Base-by-base conservation (phyloP, 169 alveolate genomes). In the Perkinsus olseni region DNA sequence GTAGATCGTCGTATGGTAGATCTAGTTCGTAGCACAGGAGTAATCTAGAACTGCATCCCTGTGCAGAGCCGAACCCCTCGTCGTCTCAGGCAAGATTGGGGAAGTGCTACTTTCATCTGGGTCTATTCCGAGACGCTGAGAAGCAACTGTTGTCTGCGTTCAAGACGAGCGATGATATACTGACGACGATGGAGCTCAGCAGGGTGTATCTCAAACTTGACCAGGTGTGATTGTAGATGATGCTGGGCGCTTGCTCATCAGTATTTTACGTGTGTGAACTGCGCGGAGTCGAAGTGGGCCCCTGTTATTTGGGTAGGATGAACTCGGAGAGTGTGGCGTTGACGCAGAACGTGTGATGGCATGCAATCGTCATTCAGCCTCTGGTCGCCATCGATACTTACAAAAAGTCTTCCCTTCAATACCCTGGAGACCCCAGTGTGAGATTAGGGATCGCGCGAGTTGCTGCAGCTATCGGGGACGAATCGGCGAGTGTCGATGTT, bases 51-150 rank as follows among this genome's bases (percentile, higher is more conserved):
- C n/a, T n/a, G n/a, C n/a, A n/a, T n/a, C n/a, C n/a, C n/a, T n/a
- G n/a, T n/a, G 82, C 37, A 62, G 82, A 0, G 28, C 82, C 10
- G 34, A 62, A 28, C 28, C 31, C 82, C 37, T 13, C 13, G 82
- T 62, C 82, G 37, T 62, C 17, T 62, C 82, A 62, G 82, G 97
- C 96, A 48, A 94, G 98, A 92, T 95, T 97, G 36, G 98, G 98
- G n/a, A 97, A 97, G 93, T 96, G 97, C 91, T 96, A 97, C 94
- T 96, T 96, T 74, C 95, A 97, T 94, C 94, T 97, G 82, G 98
- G 98, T 21, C 91, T 97, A 92, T 94, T 96, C 34, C 95, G 96
- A 74, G 98, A 97, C 37, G 97, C 98, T 0, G 98, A 97, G 93
- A 96, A 95, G 92, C 97, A 97, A 93, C 94, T 97, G 92, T 40